Base-by-base conservation (phyloP, 768 basidiomycete genomes). In the Boletus rufocinnamomeus region DNA sequence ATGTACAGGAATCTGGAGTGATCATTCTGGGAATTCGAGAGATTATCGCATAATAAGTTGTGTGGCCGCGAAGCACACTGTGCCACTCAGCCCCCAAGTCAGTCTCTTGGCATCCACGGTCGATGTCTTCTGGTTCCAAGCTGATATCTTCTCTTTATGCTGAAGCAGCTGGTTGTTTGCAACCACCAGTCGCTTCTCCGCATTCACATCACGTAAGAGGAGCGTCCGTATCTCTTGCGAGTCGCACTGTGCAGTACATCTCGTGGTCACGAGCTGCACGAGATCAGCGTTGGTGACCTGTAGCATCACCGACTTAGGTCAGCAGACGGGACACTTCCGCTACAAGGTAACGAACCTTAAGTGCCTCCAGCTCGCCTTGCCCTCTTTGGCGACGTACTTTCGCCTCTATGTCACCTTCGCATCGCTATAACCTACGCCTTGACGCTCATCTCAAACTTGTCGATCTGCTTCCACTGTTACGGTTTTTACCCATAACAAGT, bases 361-460 rank as follows among this genome's bases (percentile, higher is more conserved):
- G 73, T 3, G 86, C 86, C 56, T 96, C 94, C 30, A 96, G 72
- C 70, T 98, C 95, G 21, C 90, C 91, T n/a, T n/a, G n/a, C n/a
- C n/a, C n/a, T n/a, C n/a, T n/a, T n/a, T n/a, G n/a, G n/a, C n/a
- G n/a, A n/a, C n/a, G n/a, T n/a, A n/a, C n/a, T n/a, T n/a, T n/a
- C n/a, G n/a, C n/a, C n/a, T n/a, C n/a, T n/a, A n/a, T n/a, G n/a
- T n/a, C n/a, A n/a, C n/a, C n/a, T n/a, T n/a, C n/a, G n/a, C n/a
- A n/a, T n/a, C n/a, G n/a, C n/a, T n/a, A n/a, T n/a, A n/a, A n/a
- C n/a, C n/a, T n/a, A n/a, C n/a, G n/a, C n/a, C n/a, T n/a, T n/a
- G n/a, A n/a, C n/a, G n/a, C n/a, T n/a, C n/a, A n/a, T n/a, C n/a
- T n/a, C n/a, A n/a, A n/a, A n/a, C n/a, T n/a, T n/a, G n/a, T n/a